Evolutionary conservation across 352 stramenopile species (phyloP), one percentile per base, ranked within the genome.

Genomic region (Elongisporangium anandrum): DNA sequence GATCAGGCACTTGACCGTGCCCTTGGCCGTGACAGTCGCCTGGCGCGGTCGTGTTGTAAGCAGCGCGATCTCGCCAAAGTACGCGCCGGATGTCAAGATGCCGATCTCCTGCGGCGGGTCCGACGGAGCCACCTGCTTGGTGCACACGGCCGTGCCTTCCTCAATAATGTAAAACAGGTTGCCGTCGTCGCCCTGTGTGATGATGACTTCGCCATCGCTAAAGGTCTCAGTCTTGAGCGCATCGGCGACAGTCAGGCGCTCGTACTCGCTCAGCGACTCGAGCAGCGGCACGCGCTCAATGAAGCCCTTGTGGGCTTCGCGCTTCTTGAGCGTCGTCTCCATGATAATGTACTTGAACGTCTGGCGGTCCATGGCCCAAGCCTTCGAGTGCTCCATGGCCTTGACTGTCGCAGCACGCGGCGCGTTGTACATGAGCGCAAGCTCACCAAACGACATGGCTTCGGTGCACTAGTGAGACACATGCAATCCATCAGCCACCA

Each of bases 341-440:
- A 96, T 94, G 63, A 96, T 93, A 61, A 95, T 95, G 68, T 91
- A 94, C 73, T 96, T 96, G 72, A 96, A 96, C 21, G 85, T 94
- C 70, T 92, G 81, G 48, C 85, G 85, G 66, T 96, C 87, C 24
- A 96, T 80, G 51, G 84, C 87, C 96, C 96, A 99, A 0, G 97
- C 80, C 58, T 97, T 97, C 52, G 90, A 98, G 56, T 85, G 69
- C 61, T 92, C 76, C 23, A 88, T 82, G 5, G 93, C 93, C 64
- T 97, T 95, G 52, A 97, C 97, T 13, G 96, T 98, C 22, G 96
- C 97, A 22, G 96, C 94, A 56, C 97, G 93, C 6, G 96, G 96
- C 17, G 89, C 94, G 61, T 98, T 98, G 80, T 99, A 99, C 90
- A 99, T 96, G 22, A 99, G 81, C 12, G 96, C 96, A 26, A 99